Conservation (phyloP, 2,329 filamentous ascomycete genomes). For the Aspergillus piperis region DNA sequence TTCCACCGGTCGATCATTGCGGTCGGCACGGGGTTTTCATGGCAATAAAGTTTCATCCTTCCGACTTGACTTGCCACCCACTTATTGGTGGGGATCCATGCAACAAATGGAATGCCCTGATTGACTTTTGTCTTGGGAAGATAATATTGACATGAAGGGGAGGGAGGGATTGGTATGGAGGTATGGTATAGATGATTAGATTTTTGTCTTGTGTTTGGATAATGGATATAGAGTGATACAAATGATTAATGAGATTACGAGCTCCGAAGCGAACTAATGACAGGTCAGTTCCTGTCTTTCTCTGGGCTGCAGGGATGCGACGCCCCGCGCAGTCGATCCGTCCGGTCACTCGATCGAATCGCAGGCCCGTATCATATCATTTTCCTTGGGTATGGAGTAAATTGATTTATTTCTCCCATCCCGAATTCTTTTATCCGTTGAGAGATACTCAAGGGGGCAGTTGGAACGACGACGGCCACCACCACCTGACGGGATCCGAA, state of each 20-base stretch:
- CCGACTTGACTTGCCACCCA: constrained; percentile 8
- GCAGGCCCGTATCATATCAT: background rate
- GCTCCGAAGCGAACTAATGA: background rate
- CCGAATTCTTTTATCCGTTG: no score
- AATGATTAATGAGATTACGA: background rate
- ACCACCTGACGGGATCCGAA: background rate
- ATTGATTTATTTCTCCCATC: no score
- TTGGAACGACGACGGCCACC: no score
- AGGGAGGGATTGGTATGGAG: background rate
- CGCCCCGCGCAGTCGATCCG: background rate
- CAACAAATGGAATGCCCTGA: background rate
- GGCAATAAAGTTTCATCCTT: constrained; percentile 1
- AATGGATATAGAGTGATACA: background rate
- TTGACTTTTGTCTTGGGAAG: no score
- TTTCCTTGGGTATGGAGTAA: no score
- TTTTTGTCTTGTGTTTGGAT: no score
- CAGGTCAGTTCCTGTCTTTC: constrained; percentile 10
- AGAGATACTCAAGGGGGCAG: no score
- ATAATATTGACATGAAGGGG: no score
- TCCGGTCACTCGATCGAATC: background rate
- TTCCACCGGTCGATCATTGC: constrained; percentile 19
- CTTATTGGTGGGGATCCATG: background rate
- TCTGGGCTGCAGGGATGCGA: background rate
- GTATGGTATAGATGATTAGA: no score
- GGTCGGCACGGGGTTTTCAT: constrained; percentile 9